Evolutionary conservation across 371 early-diverging fungal species (phyloP).

Genomic region (Rhizopus arrhizus): DNA sequence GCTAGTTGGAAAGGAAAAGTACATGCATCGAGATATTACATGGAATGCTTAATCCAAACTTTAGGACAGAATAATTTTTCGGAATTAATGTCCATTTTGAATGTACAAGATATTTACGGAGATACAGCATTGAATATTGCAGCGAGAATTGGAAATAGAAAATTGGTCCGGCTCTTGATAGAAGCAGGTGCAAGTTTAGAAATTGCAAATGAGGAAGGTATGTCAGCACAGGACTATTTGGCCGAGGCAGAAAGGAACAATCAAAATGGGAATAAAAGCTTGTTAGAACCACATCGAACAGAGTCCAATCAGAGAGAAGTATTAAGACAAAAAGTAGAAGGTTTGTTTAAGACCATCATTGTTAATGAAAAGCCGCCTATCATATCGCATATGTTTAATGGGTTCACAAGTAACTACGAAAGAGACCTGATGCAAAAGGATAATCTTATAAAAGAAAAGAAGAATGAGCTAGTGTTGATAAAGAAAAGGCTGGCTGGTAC

Average conservation of each 20-base stretch:
- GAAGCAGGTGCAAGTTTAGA: conserved; percentile 81
- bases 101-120: conserved; percentile 81
- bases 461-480: conserved; percentile 30
- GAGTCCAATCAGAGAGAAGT: conserved; percentile 28
- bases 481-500: conserved; percentile 34
- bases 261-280: conserved; percentile 15
- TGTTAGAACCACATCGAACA: conserved; percentile 22
- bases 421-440: conserved; percentile 37
- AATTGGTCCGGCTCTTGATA: conserved; percentile 71
- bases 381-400: conserved; percentile 33
- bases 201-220: conserved; percentile 78
- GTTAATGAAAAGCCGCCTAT: conserved; percentile 19
- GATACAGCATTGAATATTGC: conserved; percentile 92
- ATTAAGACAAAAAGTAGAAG: conserved; percentile 23
- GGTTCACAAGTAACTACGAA: conserved; percentile 36
- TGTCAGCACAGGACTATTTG: conserved; percentile 64
- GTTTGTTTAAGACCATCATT: conserved; percentile 20
- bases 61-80: conserved; percentile 37
- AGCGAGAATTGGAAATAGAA: conserved; percentile 76
- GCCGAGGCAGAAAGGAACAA: conserved; percentile 37
- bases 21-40: conserved; percentile 78
- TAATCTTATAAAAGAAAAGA: conserved; percentile 34
- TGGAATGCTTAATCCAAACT: conserved; percentile 76
- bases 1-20: conserved; percentile 72
- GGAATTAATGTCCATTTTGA: conserved; percentile 70